Percentiles rank a stretch among this genome's conserved stretches.
Conservation (phyloP, 257 asterid species). For the Hygrophila difformis region DNA sequence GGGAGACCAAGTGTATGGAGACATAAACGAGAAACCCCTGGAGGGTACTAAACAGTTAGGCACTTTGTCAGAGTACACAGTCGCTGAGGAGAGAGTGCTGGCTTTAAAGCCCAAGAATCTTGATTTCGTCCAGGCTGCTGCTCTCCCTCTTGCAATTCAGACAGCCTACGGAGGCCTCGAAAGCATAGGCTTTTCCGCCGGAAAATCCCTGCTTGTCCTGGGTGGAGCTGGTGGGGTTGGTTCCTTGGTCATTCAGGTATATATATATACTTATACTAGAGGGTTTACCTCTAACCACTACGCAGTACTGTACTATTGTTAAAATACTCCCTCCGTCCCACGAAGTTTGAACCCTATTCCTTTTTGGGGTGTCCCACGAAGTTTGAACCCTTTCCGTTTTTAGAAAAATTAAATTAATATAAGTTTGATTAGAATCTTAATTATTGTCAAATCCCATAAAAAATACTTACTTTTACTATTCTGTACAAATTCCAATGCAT, state of each 20-base stretch:
- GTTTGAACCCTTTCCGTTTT: too few species aligned
- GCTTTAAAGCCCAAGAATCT: conserved; percentile 71
- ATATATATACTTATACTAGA: too few species aligned
- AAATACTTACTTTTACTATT: too few species aligned
- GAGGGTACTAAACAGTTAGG: conserved; percentile 71
- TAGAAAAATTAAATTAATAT: too few species aligned
- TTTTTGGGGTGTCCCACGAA: too few species aligned
- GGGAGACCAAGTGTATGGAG: conserved; percentile 89
- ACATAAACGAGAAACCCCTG: conserved; percentile 64
- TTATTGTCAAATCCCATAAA: too few species aligned
- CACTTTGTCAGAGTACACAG: conserved; percentile 72
- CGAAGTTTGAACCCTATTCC: too few species aligned
- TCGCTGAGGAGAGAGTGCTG: conserved; percentile 75
- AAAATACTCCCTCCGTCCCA: too few species aligned
- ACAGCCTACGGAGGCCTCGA: conserved; percentile 85
- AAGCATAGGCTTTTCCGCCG: conserved; percentile 53
- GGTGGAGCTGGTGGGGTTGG: conserved; percentile 99
- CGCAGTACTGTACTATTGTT: too few species aligned
- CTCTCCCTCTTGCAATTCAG: conserved; percentile 82
- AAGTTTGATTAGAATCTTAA: too few species aligned
- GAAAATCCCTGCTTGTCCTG: conserved; percentile 75
- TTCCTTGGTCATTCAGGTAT: conserved; percentile 76
- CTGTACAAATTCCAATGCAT: too few species aligned
- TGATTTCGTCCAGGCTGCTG: conserved; percentile 68
- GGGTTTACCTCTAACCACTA: too few species aligned